A percentile compares a stretch with the other conserved stretches of the same genome.
These are phyloP conservation scores for Geranium brycei DNA, from an alignment of 345 rosid species.

Conservation along the genomic window DNA sequence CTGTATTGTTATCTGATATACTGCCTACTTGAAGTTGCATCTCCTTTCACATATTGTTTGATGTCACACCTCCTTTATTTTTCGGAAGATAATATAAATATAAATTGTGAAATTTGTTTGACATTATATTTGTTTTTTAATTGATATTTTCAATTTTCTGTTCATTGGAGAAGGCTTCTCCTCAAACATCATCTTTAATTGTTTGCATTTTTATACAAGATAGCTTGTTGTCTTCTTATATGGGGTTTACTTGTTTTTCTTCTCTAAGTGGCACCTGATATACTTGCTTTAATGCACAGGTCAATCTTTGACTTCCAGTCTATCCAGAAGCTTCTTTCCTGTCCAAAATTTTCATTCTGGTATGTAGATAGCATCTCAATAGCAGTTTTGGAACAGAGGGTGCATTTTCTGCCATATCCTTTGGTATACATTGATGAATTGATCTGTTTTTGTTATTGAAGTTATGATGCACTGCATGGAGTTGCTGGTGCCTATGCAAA, in stretches of 20 bases:
- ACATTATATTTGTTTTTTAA: too few species aligned
- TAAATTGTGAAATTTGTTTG: too few species aligned
- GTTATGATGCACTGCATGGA: conserved; percentile 93
- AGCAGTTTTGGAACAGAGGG: background rate
- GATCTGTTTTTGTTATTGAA: conserved; percentile 14
- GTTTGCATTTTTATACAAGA: too few species aligned
- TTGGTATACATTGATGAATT: conserved; percentile 6
- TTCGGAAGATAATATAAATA: too few species aligned
- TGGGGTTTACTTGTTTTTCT: background rate
- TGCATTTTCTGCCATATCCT: conserved; percentile 6
- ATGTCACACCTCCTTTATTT: too few species aligned
- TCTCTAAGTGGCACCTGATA: background rate
- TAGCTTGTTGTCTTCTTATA: background rate
- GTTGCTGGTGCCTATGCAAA: conserved; percentile 97
- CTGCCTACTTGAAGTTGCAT: too few species aligned
- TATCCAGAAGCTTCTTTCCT: conserved; percentile 62
- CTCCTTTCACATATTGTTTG: too few species aligned
- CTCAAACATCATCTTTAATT: too few species aligned
- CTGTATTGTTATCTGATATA: too few species aligned
- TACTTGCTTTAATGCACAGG: conserved; percentile 21
- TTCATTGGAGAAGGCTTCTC: too few species aligned
- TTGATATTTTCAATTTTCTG: too few species aligned
- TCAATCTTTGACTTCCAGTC: conserved; percentile 87
- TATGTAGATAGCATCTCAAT: conserved; percentile 19
- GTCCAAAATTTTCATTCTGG: conserved; percentile 90